Percentiles rank a stretch among this genome's conserved stretches.
Conservation (phyloP, 495 filamentous ascomycete genomes). For the Alectoria sarmentosa region DNA sequence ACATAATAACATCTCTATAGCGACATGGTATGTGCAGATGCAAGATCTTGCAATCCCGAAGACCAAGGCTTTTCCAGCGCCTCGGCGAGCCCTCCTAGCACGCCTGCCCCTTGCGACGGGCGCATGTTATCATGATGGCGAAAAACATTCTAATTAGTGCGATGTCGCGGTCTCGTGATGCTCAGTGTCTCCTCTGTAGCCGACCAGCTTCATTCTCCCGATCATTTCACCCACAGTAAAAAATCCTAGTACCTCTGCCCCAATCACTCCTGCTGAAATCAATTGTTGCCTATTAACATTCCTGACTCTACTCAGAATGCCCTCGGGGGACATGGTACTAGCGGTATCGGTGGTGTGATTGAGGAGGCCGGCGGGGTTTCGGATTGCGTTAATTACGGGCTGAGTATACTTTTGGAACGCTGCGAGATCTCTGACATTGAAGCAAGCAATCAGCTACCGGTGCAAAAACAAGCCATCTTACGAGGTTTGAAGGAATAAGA, state of each 20-base stretch:
- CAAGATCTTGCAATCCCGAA: not conserved
- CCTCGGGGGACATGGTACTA: slow-evolving; percentile 38
- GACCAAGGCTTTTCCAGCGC: not conserved
- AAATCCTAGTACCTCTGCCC: slow-evolving; percentile 87
- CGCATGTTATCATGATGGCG: not conserved
- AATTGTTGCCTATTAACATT: slow-evolving; percentile 63
- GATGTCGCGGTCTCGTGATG: slow-evolving; percentile 35
- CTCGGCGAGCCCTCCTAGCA: not conserved
- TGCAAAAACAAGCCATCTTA: not conserved
- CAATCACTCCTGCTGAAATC: slow-evolving; percentile 62
- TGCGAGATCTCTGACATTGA: slow-evolving; percentile 53
- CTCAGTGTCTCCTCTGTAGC: slow-evolving; percentile 68
- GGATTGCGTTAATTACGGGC: slow-evolving; percentile 55
- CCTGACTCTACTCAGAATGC: slow-evolving; percentile 55
- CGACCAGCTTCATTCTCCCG: slow-evolving; percentile 85
- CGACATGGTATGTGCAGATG: slow-evolving; percentile 22
- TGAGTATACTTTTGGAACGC: slow-evolving; percentile 87
- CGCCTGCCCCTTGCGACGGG: not conserved
- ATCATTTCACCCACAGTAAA: slow-evolving; percentile 98
- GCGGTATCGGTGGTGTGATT: slow-evolving; percentile 38
- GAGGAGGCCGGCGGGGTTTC: slow-evolving; percentile 52
- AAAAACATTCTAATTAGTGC: not conserved
- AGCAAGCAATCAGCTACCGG: not conserved
- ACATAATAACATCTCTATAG: slow-evolving; percentile 23
- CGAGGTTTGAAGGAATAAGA: not conserved